Conservation (phyloP, 441 rosid species). For the Pelargonium hybrid region DNA sequence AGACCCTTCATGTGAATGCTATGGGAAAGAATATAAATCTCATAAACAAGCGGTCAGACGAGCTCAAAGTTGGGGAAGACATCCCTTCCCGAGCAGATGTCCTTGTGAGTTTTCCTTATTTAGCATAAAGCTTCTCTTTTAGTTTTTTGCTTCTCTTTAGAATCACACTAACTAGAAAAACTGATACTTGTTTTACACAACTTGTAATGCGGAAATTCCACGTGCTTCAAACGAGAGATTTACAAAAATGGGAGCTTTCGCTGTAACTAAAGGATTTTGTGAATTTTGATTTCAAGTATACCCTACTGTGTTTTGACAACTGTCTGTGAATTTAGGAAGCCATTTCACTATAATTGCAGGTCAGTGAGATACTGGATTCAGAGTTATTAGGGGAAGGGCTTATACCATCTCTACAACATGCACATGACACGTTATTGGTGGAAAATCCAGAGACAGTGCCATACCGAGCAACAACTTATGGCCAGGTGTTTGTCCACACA, state of each 20-base stretch:
- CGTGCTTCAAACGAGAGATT: neutral
- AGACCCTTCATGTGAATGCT: slow-evolving; percentile 60
- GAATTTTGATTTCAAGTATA: slow-evolving; percentile 11
- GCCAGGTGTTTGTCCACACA: slow-evolving; percentile 48
- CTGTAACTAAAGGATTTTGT: neutral
- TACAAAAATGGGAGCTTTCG: neutral
- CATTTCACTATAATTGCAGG: slow-evolving; percentile 33
- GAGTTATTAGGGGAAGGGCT: slow-evolving; percentile 94
- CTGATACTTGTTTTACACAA: neutral
- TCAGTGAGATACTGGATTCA: slow-evolving; percentile 89
- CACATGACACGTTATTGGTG: slow-evolving; percentile 70
- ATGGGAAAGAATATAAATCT: slow-evolving; percentile 46
- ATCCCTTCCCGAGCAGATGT: slow-evolving; percentile 66
- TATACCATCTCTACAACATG: slow-evolving; percentile 88
- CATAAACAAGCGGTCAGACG: slow-evolving; percentile 78
- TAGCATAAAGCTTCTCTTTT: neutral
- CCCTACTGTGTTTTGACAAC: neutral
- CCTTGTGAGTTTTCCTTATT: slow-evolving; percentile 44
- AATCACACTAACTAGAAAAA: neutral
- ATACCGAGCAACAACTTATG: slow-evolving; percentile 66
- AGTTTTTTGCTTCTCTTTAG: slow-evolving; percentile 8
- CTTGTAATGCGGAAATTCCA: neutral
- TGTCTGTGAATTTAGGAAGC: neutral
- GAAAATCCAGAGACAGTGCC: slow-evolving; percentile 78
- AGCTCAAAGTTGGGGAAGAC: slow-evolving; percentile 53